Conservation (phyloP, 306 rosid species). For the Vigna trinervia region DNA sequence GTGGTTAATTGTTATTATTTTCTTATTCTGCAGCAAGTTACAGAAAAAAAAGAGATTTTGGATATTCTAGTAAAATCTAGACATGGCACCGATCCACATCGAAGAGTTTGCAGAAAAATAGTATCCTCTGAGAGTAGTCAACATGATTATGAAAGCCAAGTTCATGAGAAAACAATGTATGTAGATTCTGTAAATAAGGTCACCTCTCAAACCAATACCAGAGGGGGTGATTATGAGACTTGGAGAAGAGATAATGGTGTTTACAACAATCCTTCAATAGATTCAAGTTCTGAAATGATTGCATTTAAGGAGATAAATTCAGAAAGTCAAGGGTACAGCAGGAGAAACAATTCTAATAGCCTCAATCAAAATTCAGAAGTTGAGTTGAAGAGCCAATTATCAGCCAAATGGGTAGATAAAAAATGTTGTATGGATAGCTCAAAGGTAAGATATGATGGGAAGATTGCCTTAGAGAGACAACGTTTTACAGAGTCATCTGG, state of each 20-base stretch:
- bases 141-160: constrained; percentile 52
- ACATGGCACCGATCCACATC: constrained; percentile 42
- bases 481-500: constrained; percentile 30
- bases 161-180: constrained; percentile 80
- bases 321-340: constrained; percentile 37
- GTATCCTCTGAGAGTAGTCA: constrained; percentile 43
- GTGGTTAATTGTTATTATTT: constrained; percentile 12
- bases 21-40: constrained; percentile 53
- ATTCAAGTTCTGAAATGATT: constrained; percentile 42
- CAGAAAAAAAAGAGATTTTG: constrained; percentile 44
- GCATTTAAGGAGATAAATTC: constrained; percentile 42
- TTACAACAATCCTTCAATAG: constrained; percentile 35
- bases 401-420: constrained; percentile 35
- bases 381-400: constrained; percentile 33
- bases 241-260: constrained; percentile 45
- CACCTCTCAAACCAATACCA: constrained; percentile 49
- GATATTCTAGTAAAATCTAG: constrained; percentile 50
- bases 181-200: constrained; percentile 65
- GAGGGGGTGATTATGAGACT: constrained; percentile 42
- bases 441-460: constrained; percentile 33
- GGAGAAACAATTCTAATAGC: constrained; percentile 17
- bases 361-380: constrained; percentile 33
- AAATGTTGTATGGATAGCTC: constrained; percentile 39
- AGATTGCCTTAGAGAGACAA: constrained; percentile 52
- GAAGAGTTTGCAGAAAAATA: constrained; percentile 48